A percentile compares a stretch with the other conserved stretches of the same genome.
These are phyloP conservation scores for Sporisorium graminicola DNA, from an alignment of 1,284 basidiomycete genomes.

Conservation along the genomic window DNA sequence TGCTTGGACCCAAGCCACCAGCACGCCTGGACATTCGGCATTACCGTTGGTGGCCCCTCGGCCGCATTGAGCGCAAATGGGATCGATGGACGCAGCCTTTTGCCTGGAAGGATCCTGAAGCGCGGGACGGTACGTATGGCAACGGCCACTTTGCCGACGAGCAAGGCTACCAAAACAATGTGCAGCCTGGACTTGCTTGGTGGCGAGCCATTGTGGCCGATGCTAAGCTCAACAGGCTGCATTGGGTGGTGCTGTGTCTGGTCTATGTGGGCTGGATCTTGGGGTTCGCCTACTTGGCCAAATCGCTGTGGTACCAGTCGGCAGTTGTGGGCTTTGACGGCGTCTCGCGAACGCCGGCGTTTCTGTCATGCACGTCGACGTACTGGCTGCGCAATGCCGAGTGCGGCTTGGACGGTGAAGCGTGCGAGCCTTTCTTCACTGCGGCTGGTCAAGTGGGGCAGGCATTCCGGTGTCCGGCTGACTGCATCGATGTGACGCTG, in stretches of 20 bases:
- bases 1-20: constrained; percentile 43
- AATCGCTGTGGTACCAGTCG: constrained; percentile 58
- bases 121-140: not conserved
- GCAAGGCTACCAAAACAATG: constrained; percentile 8
- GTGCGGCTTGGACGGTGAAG: constrained; percentile 81
- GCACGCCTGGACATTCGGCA: constrained; percentile 47
- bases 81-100: constrained; percentile 31
- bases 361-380: constrained; percentile 58
- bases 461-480: constrained; percentile 82
- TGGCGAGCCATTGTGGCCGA: constrained; percentile 34
- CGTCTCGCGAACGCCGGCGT: constrained; percentile 26
- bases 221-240: constrained; percentile 44
- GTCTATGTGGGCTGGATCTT: constrained; percentile 62
- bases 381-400: constrained; percentile 67
- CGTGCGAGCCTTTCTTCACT: constrained; percentile 77
- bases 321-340: constrained; percentile 25
- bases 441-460: constrained; percentile 74
- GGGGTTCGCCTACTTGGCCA: constrained; percentile 55
- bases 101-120: constrained; percentile 52
- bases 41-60: constrained; percentile 65
- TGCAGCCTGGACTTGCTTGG: constrained; percentile 30
- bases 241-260: constrained; percentile 54
- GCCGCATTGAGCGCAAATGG: constrained; percentile 51
- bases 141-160: constrained; percentile 5
- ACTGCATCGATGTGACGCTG: constrained; percentile 78